Evolutionary conservation across 2,329 filamentous ascomycete species (phyloP).

Genomic region (Hyphodiscus sp.): DNA sequence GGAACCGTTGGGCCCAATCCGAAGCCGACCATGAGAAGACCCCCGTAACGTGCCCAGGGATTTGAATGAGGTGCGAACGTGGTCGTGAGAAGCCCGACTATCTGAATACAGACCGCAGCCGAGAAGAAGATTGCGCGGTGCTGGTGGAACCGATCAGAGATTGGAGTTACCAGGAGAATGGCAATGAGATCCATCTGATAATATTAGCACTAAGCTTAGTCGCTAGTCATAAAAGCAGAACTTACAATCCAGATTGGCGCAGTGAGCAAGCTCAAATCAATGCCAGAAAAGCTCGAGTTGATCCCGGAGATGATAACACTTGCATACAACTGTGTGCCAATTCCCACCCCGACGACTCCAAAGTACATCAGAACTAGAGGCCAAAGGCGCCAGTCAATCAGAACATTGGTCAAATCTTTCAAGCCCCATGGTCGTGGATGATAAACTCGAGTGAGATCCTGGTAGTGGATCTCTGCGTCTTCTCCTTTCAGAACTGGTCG

Average conservation of each 20-base stretch:
- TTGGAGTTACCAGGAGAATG: slow-evolving; percentile 76
- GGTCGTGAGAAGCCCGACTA: slow-evolving; percentile 70
- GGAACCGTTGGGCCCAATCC: slow-evolving; percentile 86
- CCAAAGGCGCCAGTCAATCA: slow-evolving; percentile 85
- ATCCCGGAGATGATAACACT: slow-evolving; percentile 81
- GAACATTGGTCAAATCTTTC: slow-evolving; percentile 61
- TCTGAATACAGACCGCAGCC: slow-evolving; percentile 68
- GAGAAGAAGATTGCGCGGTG: slow-evolving; percentile 78
- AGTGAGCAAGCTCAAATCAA: slow-evolving; percentile 75
- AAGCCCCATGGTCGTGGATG: slow-evolving; percentile 66
- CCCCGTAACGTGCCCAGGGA: slow-evolving; percentile 80
- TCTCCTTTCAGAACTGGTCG: slow-evolving; percentile 68
- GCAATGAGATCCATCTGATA: slow-evolving; percentile 75
- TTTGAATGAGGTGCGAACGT: slow-evolving; percentile 63
- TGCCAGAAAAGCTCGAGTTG: slow-evolving; percentile 62
- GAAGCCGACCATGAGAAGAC: slow-evolving; percentile 84
- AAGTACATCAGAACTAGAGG: slow-evolving; percentile 89
- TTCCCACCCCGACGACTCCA: slow-evolving; percentile 86
- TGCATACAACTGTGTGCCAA: slow-evolving; percentile 82
- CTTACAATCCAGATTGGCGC: slow-evolving; percentile 87
- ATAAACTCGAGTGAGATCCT: slow-evolving; percentile 75
- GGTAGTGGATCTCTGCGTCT: slow-evolving; percentile 76
- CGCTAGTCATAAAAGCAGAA: slow-evolving; percentile 13
- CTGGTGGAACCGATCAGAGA: slow-evolving; percentile 81
- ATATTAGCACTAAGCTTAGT: slow-evolving; percentile 1